phyloP scores from a whole-genome alignment of 2,329 filamentous ascomycete genomes.

The Calonectria honghensis region DNA sequence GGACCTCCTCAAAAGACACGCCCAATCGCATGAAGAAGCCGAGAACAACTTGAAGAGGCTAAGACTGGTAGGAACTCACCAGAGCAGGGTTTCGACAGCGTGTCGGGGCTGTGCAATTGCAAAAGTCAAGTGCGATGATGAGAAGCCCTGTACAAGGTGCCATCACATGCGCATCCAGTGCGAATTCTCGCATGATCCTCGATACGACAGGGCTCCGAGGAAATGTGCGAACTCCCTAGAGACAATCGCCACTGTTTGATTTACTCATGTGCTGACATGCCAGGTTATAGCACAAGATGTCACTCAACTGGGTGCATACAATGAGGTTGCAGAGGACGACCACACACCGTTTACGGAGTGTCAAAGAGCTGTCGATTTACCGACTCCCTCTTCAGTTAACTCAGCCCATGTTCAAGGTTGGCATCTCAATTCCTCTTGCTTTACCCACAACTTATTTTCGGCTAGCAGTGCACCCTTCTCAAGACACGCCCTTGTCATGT shows the following conservation, averaged over 20 bases:
- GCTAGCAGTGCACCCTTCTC: too few relatives aligned
- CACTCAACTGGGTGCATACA: neutral
- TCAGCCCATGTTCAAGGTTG: neutral
- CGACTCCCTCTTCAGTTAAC: neutral
- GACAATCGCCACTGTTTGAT: too few relatives aligned
- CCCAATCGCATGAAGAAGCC: neutral
- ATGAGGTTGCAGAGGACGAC: neutral
- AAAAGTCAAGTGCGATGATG: constrained; percentile 4
- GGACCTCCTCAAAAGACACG: constrained; percentile 1
- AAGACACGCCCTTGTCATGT: too few relatives aligned
- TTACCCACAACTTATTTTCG: neutral
- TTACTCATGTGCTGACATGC: neutral
- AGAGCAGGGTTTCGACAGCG: neutral
- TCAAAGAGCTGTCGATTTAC: neutral
- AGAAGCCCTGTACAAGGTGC: neutral
- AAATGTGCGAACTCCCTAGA: neutral
- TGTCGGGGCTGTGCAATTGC: neutral
- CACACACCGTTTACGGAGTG: neutral
- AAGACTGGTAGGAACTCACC: neutral
- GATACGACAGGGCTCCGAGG: neutral
- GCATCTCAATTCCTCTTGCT: neutral
- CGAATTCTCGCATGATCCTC: neutral
- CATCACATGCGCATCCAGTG: neutral
- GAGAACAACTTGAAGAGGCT: neutral
- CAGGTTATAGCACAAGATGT: neutral